These are phyloP conservation scores for Chaetomium cochliodes DNA, from an alignment of 495 filamentous ascomycete species.

Conservation along the genomic window DNA sequence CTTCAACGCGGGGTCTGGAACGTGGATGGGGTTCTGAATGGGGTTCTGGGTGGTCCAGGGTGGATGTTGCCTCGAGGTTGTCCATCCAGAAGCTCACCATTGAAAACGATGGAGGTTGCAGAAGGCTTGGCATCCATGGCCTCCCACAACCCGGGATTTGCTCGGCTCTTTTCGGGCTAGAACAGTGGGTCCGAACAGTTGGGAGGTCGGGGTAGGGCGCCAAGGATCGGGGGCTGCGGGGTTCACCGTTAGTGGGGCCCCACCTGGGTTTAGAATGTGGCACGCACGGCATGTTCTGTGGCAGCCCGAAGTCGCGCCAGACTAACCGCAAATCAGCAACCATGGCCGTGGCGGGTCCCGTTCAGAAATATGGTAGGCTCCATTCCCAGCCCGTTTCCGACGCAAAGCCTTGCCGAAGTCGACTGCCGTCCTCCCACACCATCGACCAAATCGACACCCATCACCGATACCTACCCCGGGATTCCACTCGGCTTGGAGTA, in stretches of 20 bases:
- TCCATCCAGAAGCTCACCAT: neutral
- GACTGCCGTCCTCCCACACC: conserved; percentile 14
- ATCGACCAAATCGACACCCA: neutral
- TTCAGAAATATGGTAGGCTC: neutral
- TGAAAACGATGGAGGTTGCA: neutral
- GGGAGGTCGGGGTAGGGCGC: neutral
- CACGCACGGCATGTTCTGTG: neutral
- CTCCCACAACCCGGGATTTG: conserved; percentile 1
- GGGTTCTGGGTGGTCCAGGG: too few species aligned
- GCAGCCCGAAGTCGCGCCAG: conserved; percentile 1
- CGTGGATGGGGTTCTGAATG: neutral
- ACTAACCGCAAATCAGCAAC: conserved; percentile 24
- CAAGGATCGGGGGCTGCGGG: neutral
- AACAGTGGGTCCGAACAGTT: neutral
- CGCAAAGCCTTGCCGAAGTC: conserved; percentile 15
- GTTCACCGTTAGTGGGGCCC: neutral
- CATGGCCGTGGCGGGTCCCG: conserved; percentile 17
- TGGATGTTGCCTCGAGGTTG: too few species aligned
- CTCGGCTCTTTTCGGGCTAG: conserved; percentile 7
- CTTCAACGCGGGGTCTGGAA: conserved; percentile 1
- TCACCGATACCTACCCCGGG: neutral
- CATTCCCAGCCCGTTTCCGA: neutral
- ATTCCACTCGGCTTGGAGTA: neutral
- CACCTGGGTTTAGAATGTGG: neutral
- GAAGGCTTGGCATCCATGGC: neutral